These are phyloP conservation scores for Monosporascus sp. DNA, from an alignment of 2,329 filamentous ascomycete species.

Conservation along the genomic window DNA sequence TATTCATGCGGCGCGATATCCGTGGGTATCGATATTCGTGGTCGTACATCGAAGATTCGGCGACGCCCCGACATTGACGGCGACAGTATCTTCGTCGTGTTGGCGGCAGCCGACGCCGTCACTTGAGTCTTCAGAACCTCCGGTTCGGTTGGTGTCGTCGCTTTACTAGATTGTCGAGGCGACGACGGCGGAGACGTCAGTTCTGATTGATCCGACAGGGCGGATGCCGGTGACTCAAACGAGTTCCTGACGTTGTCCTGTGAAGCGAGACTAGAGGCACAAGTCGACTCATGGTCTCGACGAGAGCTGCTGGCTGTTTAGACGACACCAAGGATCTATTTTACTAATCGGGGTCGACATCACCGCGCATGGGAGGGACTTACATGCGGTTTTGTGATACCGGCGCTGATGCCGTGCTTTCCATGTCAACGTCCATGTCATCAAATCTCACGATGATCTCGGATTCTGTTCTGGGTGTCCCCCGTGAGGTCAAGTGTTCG, in stretches of 20 bases:
- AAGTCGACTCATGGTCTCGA: conserved; percentile 19
- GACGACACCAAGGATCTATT: conserved; percentile 1
- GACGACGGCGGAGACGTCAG: conserved; percentile 49
- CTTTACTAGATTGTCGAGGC: conserved; percentile 49
- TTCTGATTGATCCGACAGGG: conserved; percentile 49
- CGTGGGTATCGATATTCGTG: conserved; percentile 78
- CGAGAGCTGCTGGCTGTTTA: conserved; percentile 20
- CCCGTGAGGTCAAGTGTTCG: conserved; percentile 15
- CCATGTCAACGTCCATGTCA: conserved; percentile 19
- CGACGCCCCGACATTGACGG: conserved; percentile 18
- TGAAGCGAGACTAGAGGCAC: conserved; percentile 1
- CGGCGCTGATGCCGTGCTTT: conserved; percentile 11
- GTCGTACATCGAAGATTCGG: conserved; percentile 53
- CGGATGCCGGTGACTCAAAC: conserved; percentile 48
- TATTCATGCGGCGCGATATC: conserved; percentile 70
- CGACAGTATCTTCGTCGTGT: conserved; percentile 19
- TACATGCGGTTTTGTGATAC: conserved; percentile 17
- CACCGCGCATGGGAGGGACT: conserved; percentile 11
- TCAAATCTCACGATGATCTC: conserved; percentile 26
- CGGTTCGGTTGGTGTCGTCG: conserved; percentile 53
- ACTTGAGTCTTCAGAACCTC: conserved; percentile 30
- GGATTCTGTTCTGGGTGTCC: conserved; percentile 21
- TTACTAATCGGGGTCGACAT: not conserved
- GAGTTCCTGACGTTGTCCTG: conserved; percentile 29
- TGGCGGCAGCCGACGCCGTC: conserved; percentile 8